These are phyloP conservation scores for Pleurozium schreberi DNA, from an alignment of 225 moss, liverwort and hornwort genomes.

Conservation along the genomic window DNA sequence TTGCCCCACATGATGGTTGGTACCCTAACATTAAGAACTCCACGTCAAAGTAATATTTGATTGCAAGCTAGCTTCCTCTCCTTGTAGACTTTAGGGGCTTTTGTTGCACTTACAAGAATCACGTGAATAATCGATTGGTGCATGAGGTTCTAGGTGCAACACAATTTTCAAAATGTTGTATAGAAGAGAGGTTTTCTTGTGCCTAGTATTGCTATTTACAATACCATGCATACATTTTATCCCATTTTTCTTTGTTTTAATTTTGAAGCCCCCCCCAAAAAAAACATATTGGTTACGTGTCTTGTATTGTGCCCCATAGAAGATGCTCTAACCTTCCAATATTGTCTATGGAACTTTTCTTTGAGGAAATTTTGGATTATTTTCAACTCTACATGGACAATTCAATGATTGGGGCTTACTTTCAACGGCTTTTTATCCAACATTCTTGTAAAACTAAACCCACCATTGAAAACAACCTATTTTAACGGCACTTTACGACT, in stretches of 20 bases:
- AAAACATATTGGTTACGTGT: no score
- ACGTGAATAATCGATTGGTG: background rate
- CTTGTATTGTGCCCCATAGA: background rate
- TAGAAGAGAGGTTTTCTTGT: accelerated
- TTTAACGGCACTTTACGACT: no score
- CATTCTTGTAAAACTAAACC: background rate
- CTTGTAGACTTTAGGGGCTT: accelerated
- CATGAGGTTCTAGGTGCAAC: accelerated
- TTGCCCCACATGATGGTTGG: background rate
- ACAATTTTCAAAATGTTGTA: background rate
- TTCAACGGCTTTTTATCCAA: background rate
- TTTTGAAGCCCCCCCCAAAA: no score
- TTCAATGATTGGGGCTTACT: background rate
- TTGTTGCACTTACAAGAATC: background rate
- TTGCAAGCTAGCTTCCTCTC: accelerated
- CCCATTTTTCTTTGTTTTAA: background rate
- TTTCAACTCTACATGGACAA: background rate
- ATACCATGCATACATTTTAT: accelerated
- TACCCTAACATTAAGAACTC: background rate
- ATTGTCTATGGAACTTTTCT: no score
- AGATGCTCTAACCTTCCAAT: background rate
- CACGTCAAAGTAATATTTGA: background rate
- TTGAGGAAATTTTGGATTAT: background rate
- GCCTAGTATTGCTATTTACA: accelerated
- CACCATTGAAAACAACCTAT: background rate